Base-by-base conservation (phyloP, 2,329 filamentous ascomycete species). In the Talaromyces sp. region DNA sequence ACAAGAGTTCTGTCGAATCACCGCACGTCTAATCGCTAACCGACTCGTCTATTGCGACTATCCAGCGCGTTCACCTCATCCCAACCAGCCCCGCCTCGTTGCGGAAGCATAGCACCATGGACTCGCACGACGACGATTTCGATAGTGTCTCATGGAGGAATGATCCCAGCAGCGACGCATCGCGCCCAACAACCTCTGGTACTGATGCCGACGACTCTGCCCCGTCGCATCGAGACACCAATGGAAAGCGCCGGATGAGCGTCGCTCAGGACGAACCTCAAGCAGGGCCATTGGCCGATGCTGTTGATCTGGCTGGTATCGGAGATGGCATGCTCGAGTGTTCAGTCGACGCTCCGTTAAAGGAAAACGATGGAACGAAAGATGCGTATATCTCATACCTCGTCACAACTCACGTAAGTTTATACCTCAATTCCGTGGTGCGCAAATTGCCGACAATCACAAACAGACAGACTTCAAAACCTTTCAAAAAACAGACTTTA, bases 351-450 rank as follows among this genome's bases (percentile, higher is more conserved):
- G 86, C 89, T 66, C 93, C 95, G 22, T 86, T 94, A 78, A 98
- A 97, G 80, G 95, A 98, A 82, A 95, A 94, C 74, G 92, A 97
- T 74, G 94, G 95, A 58, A 96, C 93, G 66, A 97, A 97, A 79
- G 95, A 97, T 79, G 91, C 92, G 63, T 99, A 96, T 80, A 90
- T 98, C 66, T 98, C 95, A 11, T 99, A 99, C 77, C 84, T 96
- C 59, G 91, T 99, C 70, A 95, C 91, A 53, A 97, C 95, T 62
- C 85, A 93, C 79, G 93, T 96, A 82, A 62, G 83, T 78, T 8
- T 13, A 15, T 38, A 38, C 11, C 34, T 38, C 34, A 13, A 2
- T 38, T 38, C 15, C 34, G 15, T 15, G 34, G 34, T 38, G 34
- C 34, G 8, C 34, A 38, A 13, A 38, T 2, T 8, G 34, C 45